phyloP scores from a whole-genome alignment of 495 filamentous ascomycete species.

The Lineolata rhizophorae region DNA sequence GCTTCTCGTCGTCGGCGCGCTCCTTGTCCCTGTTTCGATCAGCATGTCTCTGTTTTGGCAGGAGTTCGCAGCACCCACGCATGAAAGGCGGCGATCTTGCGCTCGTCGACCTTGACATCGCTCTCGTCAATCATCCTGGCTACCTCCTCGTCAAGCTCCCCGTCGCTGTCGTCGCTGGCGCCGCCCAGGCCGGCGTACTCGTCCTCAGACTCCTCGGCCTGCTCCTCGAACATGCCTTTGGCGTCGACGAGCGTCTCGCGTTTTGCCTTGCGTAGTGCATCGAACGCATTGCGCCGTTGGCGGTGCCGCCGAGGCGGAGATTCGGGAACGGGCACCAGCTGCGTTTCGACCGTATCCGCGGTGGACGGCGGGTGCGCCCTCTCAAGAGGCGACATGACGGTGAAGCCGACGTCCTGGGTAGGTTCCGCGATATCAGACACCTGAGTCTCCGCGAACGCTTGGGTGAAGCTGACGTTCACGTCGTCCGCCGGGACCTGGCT shows the following conservation, averaged over 20 bases:
- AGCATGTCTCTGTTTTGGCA: slow-evolving; percentile 3
- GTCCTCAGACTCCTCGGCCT: slow-evolving; percentile 93
- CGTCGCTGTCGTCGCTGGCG: slow-evolving; percentile 60
- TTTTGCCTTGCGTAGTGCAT: not conserved
- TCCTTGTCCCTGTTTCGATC: slow-evolving; percentile 33
- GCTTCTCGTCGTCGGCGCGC: slow-evolving; percentile 52
- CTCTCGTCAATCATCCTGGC: slow-evolving; percentile 79
- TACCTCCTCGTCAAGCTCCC: slow-evolving; percentile 45
- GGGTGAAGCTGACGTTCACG: slow-evolving; percentile 4
- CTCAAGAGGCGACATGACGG: slow-evolving; percentile 27
- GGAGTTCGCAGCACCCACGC: slow-evolving; percentile 45
- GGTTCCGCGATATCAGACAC: slow-evolving; percentile 45
- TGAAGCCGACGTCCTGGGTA: slow-evolving; percentile 74
- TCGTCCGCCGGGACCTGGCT: slow-evolving; percentile 29
- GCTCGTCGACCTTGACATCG: slow-evolving; percentile 49
- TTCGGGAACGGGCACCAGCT: slow-evolving; percentile 27
- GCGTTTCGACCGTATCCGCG: slow-evolving; percentile 35
- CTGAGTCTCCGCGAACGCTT: slow-evolving; percentile 24
- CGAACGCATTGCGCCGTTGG: too few relatives aligned
- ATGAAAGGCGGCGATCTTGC: slow-evolving; percentile 62
- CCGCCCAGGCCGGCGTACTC: slow-evolving; percentile 93
- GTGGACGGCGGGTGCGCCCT: slow-evolving; percentile 40
- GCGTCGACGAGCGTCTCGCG: slow-evolving; percentile 68
- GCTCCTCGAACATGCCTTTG: slow-evolving; percentile 71
- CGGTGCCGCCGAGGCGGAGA: too few relatives aligned